These are phyloP conservation scores for Magnolia changhungtana DNA, from an alignment of 164 flowering plant species.

Conservation along the genomic window DNA sequence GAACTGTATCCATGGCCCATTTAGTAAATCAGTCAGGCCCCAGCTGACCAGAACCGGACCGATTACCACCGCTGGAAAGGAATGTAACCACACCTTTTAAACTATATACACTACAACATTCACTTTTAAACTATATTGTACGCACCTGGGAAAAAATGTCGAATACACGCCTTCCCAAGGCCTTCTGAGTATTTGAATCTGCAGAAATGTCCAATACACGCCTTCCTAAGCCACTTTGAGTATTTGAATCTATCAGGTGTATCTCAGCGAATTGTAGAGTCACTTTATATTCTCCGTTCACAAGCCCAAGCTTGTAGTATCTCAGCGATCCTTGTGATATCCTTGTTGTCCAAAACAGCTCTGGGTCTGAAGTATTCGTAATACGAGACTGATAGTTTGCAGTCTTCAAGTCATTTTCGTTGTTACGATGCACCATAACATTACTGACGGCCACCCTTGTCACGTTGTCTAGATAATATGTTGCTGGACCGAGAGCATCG, in stretches of 20 bases:
- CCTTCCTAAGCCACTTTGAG: too few relatives aligned
- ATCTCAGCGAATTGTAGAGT: conserved; percentile 67
- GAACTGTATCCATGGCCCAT: too few relatives aligned
- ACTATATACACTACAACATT: too few relatives aligned
- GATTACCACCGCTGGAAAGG: too few relatives aligned
- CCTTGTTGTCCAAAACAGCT: conserved; percentile 66
- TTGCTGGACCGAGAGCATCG: conserved; percentile 59
- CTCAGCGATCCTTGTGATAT: conserved; percentile 74
- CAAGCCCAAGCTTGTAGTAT: conserved; percentile 83
- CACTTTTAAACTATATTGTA: background rate
- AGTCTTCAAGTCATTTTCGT: conserved; percentile 28
- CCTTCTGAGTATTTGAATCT: conserved; percentile 40
- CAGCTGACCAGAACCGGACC: too few relatives aligned
- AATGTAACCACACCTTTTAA: too few relatives aligned
- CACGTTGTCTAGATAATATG: conserved; percentile 47
- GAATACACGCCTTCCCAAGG: conserved; percentile 74
- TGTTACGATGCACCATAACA: conserved; percentile 47
- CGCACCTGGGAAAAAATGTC: conserved; percentile 83
- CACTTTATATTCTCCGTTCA: conserved; percentile 79
- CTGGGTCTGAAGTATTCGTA: conserved; percentile 51
- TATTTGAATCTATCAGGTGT: background rate
- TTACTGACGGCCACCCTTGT: conserved; percentile 80
- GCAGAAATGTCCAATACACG: too few relatives aligned
- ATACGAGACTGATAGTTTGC: conserved; percentile 30
- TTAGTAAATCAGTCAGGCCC: too few relatives aligned